Evolutionary conservation across 164 flowering plant genomes (phyloP).

Genomic region (Annona cherimola): DNA sequence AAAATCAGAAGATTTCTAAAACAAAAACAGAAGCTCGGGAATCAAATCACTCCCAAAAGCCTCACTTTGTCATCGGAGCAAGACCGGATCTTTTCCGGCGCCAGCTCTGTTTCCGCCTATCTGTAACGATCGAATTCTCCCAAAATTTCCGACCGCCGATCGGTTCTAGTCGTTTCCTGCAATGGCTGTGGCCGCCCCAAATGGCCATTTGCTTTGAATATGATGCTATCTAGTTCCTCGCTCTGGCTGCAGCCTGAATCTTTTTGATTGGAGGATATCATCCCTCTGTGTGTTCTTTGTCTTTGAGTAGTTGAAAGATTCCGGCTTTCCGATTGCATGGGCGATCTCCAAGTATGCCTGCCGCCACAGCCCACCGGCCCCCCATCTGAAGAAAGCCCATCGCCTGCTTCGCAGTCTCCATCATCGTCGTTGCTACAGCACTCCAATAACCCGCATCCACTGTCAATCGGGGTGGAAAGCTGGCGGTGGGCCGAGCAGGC

Average conservation of each 20-base stretch:
- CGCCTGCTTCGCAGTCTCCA: not conserved
- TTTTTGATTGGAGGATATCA: not conserved
- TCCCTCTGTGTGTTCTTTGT: not conserved
- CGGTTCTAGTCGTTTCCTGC: not conserved
- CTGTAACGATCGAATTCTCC: not conserved
- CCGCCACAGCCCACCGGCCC: conserved; percentile 17
- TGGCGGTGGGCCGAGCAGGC: conserved; percentile 33
- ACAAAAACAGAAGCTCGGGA: not conserved
- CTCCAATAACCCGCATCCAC: conserved; percentile 17
- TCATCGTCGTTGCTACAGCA: not conserved
- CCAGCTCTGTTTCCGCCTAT: not conserved
- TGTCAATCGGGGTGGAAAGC: conserved; percentile 18
- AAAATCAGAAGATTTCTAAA: not conserved
- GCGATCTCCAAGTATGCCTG: conserved; percentile 23
- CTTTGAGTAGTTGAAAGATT: not conserved
- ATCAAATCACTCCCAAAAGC: not conserved
- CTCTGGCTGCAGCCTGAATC: not conserved
- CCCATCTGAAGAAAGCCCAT: conserved; percentile 9
- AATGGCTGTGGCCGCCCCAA: not conserved
- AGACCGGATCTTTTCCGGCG: not conserved
- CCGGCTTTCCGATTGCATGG: conserved; percentile 21
- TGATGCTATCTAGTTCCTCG: not conserved
- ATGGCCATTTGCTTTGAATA: not conserved
- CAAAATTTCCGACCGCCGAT: not conserved
- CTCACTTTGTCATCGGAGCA: not conserved